A percentile compares a stretch with the other conserved stretches of the same genome.
phyloP scores from a whole-genome alignment of 768 basidiomycete species.

The Lactarius hengduanensis region DNA sequence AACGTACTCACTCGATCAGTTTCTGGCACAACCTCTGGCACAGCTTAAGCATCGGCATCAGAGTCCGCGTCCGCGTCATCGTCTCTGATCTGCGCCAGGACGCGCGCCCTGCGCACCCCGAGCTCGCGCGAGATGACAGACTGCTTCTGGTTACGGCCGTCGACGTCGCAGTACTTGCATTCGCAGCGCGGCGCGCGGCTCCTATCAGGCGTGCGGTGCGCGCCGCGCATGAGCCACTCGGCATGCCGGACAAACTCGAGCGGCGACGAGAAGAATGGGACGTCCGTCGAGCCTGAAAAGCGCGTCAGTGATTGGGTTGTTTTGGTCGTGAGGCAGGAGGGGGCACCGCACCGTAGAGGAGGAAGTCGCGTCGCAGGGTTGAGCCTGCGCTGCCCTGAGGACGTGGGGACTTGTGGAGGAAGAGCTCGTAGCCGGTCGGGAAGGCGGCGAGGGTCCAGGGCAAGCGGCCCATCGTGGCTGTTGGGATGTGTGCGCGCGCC shows the following conservation, averaged over 20 bases:
- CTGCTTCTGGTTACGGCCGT: background rate
- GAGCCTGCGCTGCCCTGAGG: background rate
- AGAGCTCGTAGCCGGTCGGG: slow-evolving; percentile 18
- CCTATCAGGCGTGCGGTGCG: slow-evolving; percentile 12
- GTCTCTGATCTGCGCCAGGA: background rate
- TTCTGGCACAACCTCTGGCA: background rate
- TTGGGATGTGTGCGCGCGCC: background rate
- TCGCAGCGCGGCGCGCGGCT: slow-evolving; percentile 7
- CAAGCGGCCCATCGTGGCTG: slow-evolving; percentile 15
- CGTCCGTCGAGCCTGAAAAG: slow-evolving; percentile 13
- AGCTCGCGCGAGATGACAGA: slow-evolving; percentile 15
- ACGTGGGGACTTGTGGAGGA: slow-evolving; percentile 10
- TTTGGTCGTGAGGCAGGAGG: no score
- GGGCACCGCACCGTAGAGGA: slow-evolving; percentile 17
- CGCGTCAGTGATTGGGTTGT: no score
- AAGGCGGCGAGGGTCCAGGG: slow-evolving; percentile 23
- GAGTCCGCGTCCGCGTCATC: background rate
- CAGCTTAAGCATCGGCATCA: background rate
- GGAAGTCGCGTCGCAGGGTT: slow-evolving; percentile 14
- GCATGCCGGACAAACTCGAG: slow-evolving; percentile 23
- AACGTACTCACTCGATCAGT: background rate
- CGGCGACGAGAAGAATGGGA: slow-evolving; percentile 12
- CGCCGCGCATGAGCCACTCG: slow-evolving; percentile 24
- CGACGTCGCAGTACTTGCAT: slow-evolving; percentile 17
- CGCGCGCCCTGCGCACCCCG: background rate